Evolutionary conservation across 108 stramenopile genomes (phyloP).

Genomic region (Poteriospumella lacustris): DNA sequence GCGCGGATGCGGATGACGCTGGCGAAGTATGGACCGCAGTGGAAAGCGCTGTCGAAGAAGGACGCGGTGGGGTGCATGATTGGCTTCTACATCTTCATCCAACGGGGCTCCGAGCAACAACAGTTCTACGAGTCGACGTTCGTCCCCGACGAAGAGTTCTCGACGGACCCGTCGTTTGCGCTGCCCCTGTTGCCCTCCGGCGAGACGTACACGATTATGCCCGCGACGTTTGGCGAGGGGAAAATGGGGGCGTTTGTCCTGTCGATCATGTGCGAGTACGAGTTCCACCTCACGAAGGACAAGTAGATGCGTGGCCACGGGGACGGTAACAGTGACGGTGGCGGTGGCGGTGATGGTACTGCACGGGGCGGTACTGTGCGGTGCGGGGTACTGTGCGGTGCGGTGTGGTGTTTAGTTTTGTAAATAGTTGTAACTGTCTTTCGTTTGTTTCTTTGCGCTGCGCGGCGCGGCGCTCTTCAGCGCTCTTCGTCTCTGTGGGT

Average conservation of each 20-base stretch:
- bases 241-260: conserved; percentile 52
- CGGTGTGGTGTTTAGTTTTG: no score
- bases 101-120: not conserved
- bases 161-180: conserved; percentile 39
- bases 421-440: no score
- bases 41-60: conserved; percentile 20
- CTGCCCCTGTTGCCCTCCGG: conserved; percentile 32
- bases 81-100: conserved; percentile 48
- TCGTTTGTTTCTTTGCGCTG: no score
- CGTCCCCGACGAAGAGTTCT: conserved; percentile 38
- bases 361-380: no score
- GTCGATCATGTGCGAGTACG: conserved; percentile 45
- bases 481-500: no score
- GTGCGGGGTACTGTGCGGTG: no score
- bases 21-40: conserved; percentile 21
- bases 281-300: conserved; percentile 30
- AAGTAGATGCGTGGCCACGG: no score
- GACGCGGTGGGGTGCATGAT: conserved; percentile 57
- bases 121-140: conserved; percentile 31
- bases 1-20: not conserved
- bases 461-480: no score
- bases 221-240: conserved; percentile 49
- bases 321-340: no score
- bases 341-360: no score
- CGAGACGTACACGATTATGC: conserved; percentile 50